phyloP scores from a whole-genome alignment of 2,329 filamentous ascomycete genomes.

The Cercospora brassicicola region DNA sequence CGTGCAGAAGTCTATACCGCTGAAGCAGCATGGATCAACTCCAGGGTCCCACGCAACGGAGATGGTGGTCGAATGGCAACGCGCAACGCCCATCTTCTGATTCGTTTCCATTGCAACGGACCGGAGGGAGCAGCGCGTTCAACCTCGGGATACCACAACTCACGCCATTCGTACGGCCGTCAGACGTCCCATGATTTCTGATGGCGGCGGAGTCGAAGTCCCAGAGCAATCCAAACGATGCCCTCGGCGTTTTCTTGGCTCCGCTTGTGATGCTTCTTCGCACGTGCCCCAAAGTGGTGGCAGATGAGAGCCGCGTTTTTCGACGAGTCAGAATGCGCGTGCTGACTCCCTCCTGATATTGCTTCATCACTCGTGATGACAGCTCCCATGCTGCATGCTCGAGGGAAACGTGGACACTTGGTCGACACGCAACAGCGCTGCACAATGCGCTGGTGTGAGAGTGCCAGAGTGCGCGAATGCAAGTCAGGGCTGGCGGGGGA shows the following conservation, averaged over 20 bases:
- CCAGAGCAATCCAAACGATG: neutral
- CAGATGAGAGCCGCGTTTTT: neutral
- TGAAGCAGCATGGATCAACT: neutral
- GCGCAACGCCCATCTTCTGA: neutral
- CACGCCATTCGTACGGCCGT: neutral
- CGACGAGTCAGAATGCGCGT: neutral
- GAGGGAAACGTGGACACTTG: neutral
- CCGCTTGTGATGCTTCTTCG: neutral
- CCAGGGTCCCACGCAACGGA: neutral
- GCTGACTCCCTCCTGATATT: neutral
- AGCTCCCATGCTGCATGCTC: neutral
- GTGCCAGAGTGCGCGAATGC: neutral
- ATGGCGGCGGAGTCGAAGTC: neutral
- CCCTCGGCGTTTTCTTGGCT: neutral
- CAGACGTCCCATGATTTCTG: neutral
- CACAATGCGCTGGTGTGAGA: neutral
- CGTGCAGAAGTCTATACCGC: neutral
- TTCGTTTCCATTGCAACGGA: neutral
- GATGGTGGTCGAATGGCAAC: neutral
- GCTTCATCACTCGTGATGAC: neutral
- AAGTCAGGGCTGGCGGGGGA: neutral
- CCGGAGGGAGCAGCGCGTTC: neutral
- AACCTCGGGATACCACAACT: neutral
- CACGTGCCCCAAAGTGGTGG: neutral
- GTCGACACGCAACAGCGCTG: neutral